Evolutionary conservation across 768 basidiomycete species (phyloP).

Genomic region (Termitomyces bulborhizus): DNA sequence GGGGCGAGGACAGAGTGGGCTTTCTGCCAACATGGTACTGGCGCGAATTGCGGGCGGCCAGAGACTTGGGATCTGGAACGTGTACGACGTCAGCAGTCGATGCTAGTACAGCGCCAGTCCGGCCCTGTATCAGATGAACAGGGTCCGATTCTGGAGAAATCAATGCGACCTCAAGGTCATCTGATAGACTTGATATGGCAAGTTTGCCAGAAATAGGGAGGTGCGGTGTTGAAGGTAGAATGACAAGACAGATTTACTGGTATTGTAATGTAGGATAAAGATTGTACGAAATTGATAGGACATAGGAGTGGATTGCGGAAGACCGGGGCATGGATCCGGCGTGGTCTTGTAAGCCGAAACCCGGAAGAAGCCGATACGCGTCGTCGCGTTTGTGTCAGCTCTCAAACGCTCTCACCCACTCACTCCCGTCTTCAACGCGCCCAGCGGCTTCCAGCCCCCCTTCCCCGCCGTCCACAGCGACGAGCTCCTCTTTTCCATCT

Average conservation of each 20-base stretch:
- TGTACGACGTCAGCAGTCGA: background rate
- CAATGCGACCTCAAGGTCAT: conserved; percentile 23
- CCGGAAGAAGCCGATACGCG: conserved; percentile 48
- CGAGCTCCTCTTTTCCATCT: conserved; percentile 19
- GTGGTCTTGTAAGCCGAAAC: conserved; percentile 31
- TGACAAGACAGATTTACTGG: background rate
- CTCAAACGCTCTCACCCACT: conserved; percentile 25
- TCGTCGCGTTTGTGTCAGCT: conserved; percentile 40
- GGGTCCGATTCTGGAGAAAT: conserved; percentile 12
- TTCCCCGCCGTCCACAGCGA: conserved; percentile 26
- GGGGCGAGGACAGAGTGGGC: conserved; percentile 71
- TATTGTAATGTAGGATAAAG: background rate
- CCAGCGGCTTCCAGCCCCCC: conserved; percentile 28
- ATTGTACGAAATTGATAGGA: background rate
- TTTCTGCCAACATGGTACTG: conserved; percentile 75
- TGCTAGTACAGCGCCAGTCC: conserved; percentile 3
- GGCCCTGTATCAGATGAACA: conserved; percentile 14
- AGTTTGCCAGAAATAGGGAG: background rate
- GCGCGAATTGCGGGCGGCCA: conserved; percentile 25
- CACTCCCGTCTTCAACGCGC: conserved; percentile 26
- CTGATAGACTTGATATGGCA: conserved; percentile 19
- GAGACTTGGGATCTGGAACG: background rate
- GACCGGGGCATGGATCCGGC: conserved; percentile 21
- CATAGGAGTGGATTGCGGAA: conserved; percentile 16
- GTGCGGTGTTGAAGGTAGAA: conserved; percentile 3